Evolutionary conservation across 2,329 filamentous ascomycete species (phyloP).

Genomic region (Ramularia endophylla): DNA sequence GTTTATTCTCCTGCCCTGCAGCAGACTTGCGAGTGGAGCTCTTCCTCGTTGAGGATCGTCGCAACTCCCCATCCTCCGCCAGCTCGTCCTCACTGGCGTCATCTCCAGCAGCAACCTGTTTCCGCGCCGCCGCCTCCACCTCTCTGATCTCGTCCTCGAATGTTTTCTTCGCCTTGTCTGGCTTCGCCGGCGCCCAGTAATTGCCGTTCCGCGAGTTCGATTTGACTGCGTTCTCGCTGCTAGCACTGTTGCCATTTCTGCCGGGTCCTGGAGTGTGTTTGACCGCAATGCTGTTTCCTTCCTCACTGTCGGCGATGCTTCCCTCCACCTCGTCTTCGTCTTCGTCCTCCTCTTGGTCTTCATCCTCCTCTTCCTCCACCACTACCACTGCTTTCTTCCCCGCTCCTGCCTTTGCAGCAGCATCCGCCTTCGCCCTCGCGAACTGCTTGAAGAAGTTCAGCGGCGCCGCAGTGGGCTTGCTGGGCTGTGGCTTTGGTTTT

Average conservation of each 20-base stretch:
- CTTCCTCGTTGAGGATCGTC: slow-evolving; percentile 3
- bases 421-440: slow-evolving; percentile 2
- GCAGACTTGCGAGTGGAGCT: background rate
- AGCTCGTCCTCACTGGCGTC: slow-evolving; percentile 19
- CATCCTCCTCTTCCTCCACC: background rate
- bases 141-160: slow-evolving; percentile 31
- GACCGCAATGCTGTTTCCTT: too few species aligned
- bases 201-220: slow-evolving; percentile 1
- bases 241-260: background rate
- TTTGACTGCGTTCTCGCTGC: background rate
- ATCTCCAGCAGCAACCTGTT: slow-evolving; percentile 11
- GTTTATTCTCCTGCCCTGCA: background rate
- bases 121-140: slow-evolving; percentile 21
- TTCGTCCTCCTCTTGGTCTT: slow-evolving; percentile 1
- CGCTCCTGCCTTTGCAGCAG: background rate
- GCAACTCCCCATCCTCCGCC: slow-evolving; percentile 6
- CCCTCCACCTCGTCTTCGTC: background rate
- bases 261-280: background rate
- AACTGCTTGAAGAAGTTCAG: slow-evolving; percentile 29
- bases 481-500: slow-evolving; percentile 2
- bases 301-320: background rate
- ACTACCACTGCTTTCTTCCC: background rate
- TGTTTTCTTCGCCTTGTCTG: slow-evolving; percentile 23
- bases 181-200: slow-evolving; percentile 6
- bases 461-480: slow-evolving; percentile 3